phyloP scores from a whole-genome alignment of 1,284 basidiomycete genomes.

The Pseudozyma flocculosa region DNA sequence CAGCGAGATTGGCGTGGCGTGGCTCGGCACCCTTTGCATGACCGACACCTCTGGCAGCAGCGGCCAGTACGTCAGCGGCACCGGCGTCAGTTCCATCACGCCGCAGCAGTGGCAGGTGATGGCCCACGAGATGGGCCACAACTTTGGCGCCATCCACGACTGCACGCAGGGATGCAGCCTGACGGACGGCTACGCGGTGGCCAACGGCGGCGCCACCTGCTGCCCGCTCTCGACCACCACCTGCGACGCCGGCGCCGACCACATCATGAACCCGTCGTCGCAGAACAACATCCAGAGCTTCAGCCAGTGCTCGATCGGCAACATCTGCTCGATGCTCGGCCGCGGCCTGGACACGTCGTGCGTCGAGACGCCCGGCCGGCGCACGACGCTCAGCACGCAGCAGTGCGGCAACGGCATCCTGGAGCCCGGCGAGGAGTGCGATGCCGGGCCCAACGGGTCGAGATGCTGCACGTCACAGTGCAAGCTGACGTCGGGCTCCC shows the following conservation, averaged over 20 bases:
- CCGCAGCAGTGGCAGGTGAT: slow-evolving; percentile 71
- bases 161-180: slow-evolving; percentile 67
- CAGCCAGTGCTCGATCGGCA: slow-evolving; percentile 72
- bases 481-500: slow-evolving; percentile 71
- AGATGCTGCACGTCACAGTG: slow-evolving; percentile 76
- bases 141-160: slow-evolving; percentile 81
- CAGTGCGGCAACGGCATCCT: slow-evolving; percentile 60
- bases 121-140: slow-evolving; percentile 82
- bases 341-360: slow-evolving; percentile 58
- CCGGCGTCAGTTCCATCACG: slow-evolving; percentile 75
- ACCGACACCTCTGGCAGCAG: slow-evolving; percentile 61
- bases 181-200: slow-evolving; percentile 49
- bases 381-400: slow-evolving; percentile 42
- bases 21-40: slow-evolving; percentile 61
- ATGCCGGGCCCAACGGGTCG: slow-evolving; percentile 72
- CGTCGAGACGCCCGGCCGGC: slow-evolving; percentile 34
- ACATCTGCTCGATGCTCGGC: slow-evolving; percentile 67
- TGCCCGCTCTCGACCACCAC: slow-evolving; percentile 69
- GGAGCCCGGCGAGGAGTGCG: slow-evolving; percentile 76
- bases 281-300: slow-evolving; percentile 34
- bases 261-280: slow-evolving; percentile 39
- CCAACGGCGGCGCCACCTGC: slow-evolving; percentile 61
- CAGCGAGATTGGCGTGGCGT: slow-evolving; percentile 84
- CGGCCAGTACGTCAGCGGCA: slow-evolving; percentile 71
- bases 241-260: slow-evolving; percentile 66